Evolutionary conservation across 176 grass and related monocot genomes (phyloP), one percentile per base, ranked within the genome.

Genomic region (Dendrocalamus sinicus): DNA sequence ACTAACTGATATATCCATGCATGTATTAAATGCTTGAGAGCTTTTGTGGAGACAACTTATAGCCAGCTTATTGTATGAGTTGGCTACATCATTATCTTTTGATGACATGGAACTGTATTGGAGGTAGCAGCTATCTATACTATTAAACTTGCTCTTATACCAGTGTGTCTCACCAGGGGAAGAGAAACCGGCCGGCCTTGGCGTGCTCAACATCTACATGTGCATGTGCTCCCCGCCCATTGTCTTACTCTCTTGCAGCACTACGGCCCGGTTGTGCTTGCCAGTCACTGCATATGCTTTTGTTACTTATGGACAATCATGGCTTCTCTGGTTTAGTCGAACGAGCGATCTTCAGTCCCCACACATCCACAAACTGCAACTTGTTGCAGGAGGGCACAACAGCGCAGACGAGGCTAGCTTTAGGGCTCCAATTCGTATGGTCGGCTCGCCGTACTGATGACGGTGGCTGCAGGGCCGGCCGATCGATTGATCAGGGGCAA

Each of bases 141-240:
- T n/a, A n/a, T n/a, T n/a, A n/a, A n/a, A n/a, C n/a, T n/a, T n/a
- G n/a, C n/a, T n/a, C n/a, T n/a, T 37, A 84, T 89, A 60, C 12
- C 32, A 19, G 12, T 54, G 48, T 41, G 65, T 65, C 32, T 84
- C 71, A 68, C 7, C 65, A 63, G 63, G 45, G 32, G 46, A 54
- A 3, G 9, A 52, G 0, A 67, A 68, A 54, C 64, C 78, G 17
- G 54, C 37, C 35, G 11, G 6, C 74, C 19, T 20, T 79, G 23
- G 64, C 80, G 73, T 88, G 79, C 79, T 77, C 16, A 43, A 59
- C 40, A 39, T 57, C 16, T 52, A 48, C 40, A 39, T 57, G 61
- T 71, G 50, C 26, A 23, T 37, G 4, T 37, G 35, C 35, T 4
- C 35, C 35, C 35, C 35, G 4, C 4, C 15, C 4, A 46, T 41